Evolutionary conservation across 2,329 filamentous ascomycete species (phyloP).

Genomic region (Botrytis tulipae): DNA sequence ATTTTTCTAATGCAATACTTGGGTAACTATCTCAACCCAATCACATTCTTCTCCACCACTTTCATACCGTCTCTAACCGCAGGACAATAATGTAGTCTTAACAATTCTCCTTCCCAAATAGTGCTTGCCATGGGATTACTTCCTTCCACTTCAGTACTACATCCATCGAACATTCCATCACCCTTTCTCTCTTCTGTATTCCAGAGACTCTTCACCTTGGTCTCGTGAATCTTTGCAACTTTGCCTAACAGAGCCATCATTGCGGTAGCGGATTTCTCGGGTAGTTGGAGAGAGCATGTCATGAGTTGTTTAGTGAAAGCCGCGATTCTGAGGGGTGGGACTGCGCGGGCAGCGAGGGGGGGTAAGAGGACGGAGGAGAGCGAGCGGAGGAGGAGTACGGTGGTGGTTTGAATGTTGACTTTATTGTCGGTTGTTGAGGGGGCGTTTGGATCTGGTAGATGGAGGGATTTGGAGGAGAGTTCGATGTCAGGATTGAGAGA

Average conservation of each 20-base stretch:
- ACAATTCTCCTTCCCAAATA: constrained; percentile 88
- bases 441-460: constrained; percentile 63
- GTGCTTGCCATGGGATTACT: constrained; percentile 90
- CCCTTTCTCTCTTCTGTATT: constrained; percentile 90
- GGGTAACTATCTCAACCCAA: constrained; percentile 33
- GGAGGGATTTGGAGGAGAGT: constrained; percentile 69
- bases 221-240: constrained; percentile 76
- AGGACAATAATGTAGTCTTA: constrained; percentile 83
- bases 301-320: constrained; percentile 92
- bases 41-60: constrained; percentile 61
- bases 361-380: constrained; percentile 80
- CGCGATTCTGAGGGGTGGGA: constrained; percentile 81
- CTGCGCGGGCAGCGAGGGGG: constrained; percentile 65
- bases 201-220: constrained; percentile 84
- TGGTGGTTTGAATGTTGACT: constrained; percentile 93
- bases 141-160: constrained; percentile 71
- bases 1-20: neutral
- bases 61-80: constrained; percentile 75
- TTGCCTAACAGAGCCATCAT: constrained; percentile 75
- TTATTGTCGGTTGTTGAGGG: constrained; percentile 57
- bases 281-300: constrained; percentile 76
- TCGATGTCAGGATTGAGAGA: constrained; percentile 85
- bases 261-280: constrained; percentile 84
- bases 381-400: constrained; percentile 84
- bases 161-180: constrained; percentile 79